Base-by-base conservation (phyloP, 2,329 filamentous ascomycete species). In the Nemania diffusa region DNA sequence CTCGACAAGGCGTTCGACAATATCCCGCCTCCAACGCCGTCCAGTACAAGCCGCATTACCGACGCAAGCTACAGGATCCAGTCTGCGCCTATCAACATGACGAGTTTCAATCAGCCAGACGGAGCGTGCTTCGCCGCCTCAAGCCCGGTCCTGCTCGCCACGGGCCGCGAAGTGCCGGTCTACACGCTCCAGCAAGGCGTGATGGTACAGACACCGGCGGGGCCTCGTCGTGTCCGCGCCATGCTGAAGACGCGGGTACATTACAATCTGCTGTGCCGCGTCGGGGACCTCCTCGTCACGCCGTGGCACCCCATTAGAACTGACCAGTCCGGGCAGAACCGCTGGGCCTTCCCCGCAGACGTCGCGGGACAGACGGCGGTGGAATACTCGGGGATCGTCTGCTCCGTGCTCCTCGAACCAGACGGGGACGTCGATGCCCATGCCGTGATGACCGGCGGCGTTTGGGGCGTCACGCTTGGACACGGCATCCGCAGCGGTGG, bases 391-490 rank as follows among this genome's bases (percentile, higher is more conserved):
- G 87, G 87, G 0, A 74, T 75, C 1, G 79, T 90, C 5, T 90
- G 88, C 77, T 90, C 87, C 0, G 77, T 90, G 0, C 73, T 90
- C 20, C 77, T 90, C 20, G 80, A 87, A 75, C 78, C 78, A 1
- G 82, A 85, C 67, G 55, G 53, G 1, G 76, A 82, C 60, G 51
- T 76, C 0, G 79, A 81, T 7, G 83, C 84, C 0, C 87, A 90
- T 71, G 84, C 85, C 0, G 77, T 90, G 32, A 73, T 75, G 1
- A 78, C 87, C 15, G 81, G 76, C n/a, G 78, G 78, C 5, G 57
- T 80, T 50, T 86, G 84, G 82, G 87, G 84, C 15, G 86, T 88
- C 0, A 87, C 87, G 0, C 78, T 90, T 13, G 88, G 87, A 0
- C 88, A 90, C 71, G 87, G 88, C 0, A 51, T 88, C 22, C 74